These are phyloP conservation scores for Cercospora sesami DNA, from an alignment of 2,329 filamentous ascomycete species.

Conservation along the genomic window DNA sequence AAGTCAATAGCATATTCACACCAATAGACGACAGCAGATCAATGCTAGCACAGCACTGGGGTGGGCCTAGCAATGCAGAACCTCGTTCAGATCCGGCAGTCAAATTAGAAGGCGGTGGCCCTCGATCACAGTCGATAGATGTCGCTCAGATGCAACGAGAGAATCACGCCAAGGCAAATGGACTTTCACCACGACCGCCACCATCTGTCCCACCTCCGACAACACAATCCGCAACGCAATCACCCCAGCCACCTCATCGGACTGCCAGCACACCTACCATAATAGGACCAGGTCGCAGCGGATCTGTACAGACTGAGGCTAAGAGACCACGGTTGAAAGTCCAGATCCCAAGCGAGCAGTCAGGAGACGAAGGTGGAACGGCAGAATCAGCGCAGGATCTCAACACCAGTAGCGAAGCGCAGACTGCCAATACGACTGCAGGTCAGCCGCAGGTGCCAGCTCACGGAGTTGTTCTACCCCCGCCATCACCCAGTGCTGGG, in stretches of 20 bases:
- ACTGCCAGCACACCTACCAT: constrained; percentile 61
- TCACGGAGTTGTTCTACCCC: constrained; percentile 75
- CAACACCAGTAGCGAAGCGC: constrained; percentile 55
- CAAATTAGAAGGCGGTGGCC: constrained; percentile 45
- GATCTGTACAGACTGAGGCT: constrained; percentile 67
- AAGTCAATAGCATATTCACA: constrained; percentile 92
- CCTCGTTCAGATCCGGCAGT: constrained; percentile 47
- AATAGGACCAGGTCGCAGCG: constrained; percentile 73
- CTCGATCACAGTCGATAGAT: constrained; percentile 66
- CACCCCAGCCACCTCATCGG: constrained; percentile 48
- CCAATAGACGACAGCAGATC: constrained; percentile 93
- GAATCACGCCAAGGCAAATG: constrained; percentile 41
- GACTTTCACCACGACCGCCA: constrained; percentile 58
- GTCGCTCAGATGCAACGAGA: constrained; percentile 57
- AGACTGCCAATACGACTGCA: constrained; percentile 34
- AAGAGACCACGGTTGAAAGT: constrained; percentile 84
- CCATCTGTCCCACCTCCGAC: constrained; percentile 39
- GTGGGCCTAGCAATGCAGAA: constrained; percentile 54
- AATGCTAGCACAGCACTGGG: constrained; percentile 77
- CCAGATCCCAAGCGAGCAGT: constrained; percentile 89
- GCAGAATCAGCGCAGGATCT: constrained; percentile 64
- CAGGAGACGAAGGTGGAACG: constrained; percentile 68
- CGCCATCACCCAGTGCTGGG: constrained; percentile 85
- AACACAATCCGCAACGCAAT: constrained; percentile 28
- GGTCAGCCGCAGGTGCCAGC: constrained; percentile 51